These are phyloP conservation scores for Santalum album DNA, from an alignment of 164 flowering plant species.

Conservation along the genomic window DNA sequence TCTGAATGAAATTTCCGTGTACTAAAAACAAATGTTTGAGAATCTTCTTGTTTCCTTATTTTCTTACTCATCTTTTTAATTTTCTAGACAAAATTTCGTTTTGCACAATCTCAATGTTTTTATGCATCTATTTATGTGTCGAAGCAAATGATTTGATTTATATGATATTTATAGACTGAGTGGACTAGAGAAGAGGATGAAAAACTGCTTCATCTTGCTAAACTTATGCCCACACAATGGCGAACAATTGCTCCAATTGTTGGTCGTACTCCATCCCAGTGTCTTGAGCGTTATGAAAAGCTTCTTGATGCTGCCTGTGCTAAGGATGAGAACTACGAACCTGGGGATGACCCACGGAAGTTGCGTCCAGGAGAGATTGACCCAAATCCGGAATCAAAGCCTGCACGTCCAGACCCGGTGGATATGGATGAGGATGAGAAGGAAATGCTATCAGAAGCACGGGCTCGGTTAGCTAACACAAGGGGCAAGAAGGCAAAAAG, in stretches of 20 bases:
- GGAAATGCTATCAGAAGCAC: slow-evolving; percentile 98
- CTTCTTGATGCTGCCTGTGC: slow-evolving; percentile 96
- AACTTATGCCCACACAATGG: slow-evolving; percentile 98
- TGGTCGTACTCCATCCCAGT: slow-evolving; percentile 92
- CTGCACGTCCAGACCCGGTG: slow-evolving; percentile 98
- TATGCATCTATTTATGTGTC: slow-evolving; percentile 4
- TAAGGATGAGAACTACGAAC: slow-evolving; percentile 87
- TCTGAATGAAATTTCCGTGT: no score
- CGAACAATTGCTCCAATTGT: slow-evolving; percentile 97
- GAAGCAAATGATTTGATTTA: no score
- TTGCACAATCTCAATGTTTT: no score
- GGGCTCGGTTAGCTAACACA: slow-evolving; percentile 92
- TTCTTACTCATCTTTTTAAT: no score
- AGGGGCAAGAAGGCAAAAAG: slow-evolving; percentile 97
- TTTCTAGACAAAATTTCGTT: no score
- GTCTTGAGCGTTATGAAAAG: slow-evolving; percentile 94
- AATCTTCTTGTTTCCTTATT: no score
- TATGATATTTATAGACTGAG: slow-evolving; percentile 59
- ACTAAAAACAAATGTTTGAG: no score
- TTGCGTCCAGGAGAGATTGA: slow-evolving; percentile 96
- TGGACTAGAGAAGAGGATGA: slow-evolving; percentile 99
- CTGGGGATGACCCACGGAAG: slow-evolving; percentile 89
- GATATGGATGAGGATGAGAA: slow-evolving; percentile 99
- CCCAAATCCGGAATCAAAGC: slow-evolving; percentile 96
- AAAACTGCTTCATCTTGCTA: slow-evolving; percentile 91